These are phyloP conservation scores for Penicillium sumatraense DNA, from an alignment of 2,329 filamentous ascomycete genomes.

Conservation along the genomic window DNA sequence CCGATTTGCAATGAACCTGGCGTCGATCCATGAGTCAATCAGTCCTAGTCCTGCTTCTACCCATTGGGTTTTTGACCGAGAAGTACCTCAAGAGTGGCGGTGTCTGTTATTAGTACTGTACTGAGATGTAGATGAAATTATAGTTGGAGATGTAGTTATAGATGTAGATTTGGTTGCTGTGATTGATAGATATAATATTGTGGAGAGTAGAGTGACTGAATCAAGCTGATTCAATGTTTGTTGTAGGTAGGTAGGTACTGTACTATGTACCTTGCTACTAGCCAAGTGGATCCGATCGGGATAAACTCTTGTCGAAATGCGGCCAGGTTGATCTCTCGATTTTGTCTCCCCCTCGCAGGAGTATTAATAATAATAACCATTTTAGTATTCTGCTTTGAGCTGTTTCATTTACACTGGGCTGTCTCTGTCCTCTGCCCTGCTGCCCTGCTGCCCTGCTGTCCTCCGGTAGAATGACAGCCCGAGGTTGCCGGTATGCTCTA, in stretches of 20 bases:
- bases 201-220: no score
- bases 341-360: not conserved
- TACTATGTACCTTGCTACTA: conserved; percentile 11
- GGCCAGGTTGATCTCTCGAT: not conserved
- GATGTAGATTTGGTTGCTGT: no score
- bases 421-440: no score
- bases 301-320: not conserved
- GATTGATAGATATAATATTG: no score
- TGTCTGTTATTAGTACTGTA: no score
- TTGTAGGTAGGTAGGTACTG: no score
- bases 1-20: not conserved
- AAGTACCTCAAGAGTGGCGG: no score
- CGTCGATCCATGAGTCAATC: conserved; percentile 10
- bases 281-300: conserved; percentile 14
- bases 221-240: no score
- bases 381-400: no score
- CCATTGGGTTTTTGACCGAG: conserved; percentile 23
- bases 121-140: no score
- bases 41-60: not conserved
- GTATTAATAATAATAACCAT: not conserved
- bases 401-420: no score
- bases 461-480: not conserved
- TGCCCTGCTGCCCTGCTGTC: not conserved
- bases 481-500: conserved; percentile 14
- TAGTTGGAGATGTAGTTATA: no score